Percentiles rank a stretch among this genome's conserved stretches.
phyloP scores from a whole-genome alignment of 2,329 filamentous ascomycete species.

The Fusarium sp. region DNA sequence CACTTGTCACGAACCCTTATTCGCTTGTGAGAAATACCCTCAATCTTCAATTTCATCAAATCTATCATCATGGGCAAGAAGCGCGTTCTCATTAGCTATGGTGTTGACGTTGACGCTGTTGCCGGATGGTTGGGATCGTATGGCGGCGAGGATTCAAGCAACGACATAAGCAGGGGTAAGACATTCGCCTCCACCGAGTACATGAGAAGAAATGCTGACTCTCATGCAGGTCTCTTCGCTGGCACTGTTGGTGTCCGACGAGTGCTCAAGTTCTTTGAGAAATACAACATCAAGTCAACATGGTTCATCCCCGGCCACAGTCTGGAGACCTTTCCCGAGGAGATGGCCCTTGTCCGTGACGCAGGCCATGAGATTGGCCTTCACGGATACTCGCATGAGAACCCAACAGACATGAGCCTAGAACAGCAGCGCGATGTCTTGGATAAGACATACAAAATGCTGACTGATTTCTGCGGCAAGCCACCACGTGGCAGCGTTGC shows the following conservation, averaged over 20 bases:
- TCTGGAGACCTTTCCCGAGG: conserved; percentile 62
- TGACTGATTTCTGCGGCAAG: conserved; percentile 77
- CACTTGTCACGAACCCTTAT: neutral
- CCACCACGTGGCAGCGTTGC: conserved; percentile 79
- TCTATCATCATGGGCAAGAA: conserved; percentile 50
- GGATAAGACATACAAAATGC: conserved; percentile 78
- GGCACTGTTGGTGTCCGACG: conserved; percentile 75
- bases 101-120: conserved; percentile 82
- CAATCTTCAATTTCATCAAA: neutral
- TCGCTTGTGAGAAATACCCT: neutral
- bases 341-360: conserved; percentile 58
- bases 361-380: conserved; percentile 64
- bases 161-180: conserved; percentile 41
- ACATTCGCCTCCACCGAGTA: neutral
- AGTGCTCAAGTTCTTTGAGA: conserved; percentile 77
- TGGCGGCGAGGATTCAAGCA: conserved; percentile 77
- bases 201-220: neutral
- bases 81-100: conserved; percentile 64
- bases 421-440: conserved; percentile 83
- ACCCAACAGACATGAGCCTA: conserved; percentile 76
- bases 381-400: conserved; percentile 83
- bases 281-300: conserved; percentile 76
- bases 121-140: conserved; percentile 82
- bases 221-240: conserved; percentile 65
- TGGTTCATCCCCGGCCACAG: conserved; percentile 65